Percentiles rank a stretch among this genome's conserved stretches.
Conservation (phyloP, 2,329 filamentous ascomycete genomes). For the Stachybotrys chlorohalonatus region DNA sequence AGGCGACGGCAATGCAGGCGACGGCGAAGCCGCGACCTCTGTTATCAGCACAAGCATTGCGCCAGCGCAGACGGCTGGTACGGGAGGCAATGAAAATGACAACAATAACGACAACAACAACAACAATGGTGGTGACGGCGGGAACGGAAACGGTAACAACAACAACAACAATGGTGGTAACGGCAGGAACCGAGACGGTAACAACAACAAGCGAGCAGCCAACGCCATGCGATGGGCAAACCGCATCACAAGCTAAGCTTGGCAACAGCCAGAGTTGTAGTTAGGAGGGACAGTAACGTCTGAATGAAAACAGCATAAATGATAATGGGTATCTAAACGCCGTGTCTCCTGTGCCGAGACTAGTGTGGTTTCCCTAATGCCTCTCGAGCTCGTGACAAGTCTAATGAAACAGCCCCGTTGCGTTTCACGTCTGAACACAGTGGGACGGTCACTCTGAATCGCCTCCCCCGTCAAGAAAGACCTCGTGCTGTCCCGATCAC, state of each 20-base stretch:
- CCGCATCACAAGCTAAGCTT: constrained; percentile 1
- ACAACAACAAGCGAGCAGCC: constrained; percentile 1
- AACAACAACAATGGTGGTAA: constrained; percentile 5
- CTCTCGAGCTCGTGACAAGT: background rate
- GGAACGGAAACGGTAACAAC: constrained; percentile 3
- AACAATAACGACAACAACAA: constrained; percentile 4
- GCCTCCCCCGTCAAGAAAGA: background rate
- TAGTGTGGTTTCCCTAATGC: background rate
- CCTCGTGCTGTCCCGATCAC: constrained; percentile 5
- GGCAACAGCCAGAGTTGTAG: background rate
- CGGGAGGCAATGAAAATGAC: constrained; percentile 8
- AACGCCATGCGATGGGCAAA: constrained; percentile 8
- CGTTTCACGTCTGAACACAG: too few relatives aligned
- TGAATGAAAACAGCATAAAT: background rate
- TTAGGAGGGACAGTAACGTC: background rate
- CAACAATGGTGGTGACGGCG: constrained; percentile 2
- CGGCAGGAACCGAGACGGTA: constrained; percentile 3
- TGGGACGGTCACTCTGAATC: too few relatives aligned
- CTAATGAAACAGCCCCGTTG: background rate
- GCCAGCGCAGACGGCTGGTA: constrained; percentile 1
- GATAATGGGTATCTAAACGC: background rate
- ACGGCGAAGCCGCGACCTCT: background rate
- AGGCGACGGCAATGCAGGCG: background rate
- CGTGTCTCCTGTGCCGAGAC: background rate
- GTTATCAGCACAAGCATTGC: background rate